Evolutionary conservation across 106 monocot species (phyloP).

Genomic region (Apostasia ramifera): DNA sequence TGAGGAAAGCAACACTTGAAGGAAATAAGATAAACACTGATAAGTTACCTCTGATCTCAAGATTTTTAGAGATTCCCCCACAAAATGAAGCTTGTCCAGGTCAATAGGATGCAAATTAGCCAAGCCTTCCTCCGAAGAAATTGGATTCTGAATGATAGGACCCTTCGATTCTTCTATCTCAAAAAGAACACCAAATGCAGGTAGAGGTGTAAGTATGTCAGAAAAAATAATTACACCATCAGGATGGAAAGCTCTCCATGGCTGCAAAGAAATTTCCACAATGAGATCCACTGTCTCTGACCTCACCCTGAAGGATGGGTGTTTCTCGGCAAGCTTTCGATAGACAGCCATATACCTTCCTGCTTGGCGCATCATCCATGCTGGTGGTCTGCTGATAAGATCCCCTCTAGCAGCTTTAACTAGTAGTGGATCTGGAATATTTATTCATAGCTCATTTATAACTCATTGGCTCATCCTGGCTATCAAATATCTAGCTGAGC

Average conservation of each 20-base stretch:
- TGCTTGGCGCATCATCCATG: conserved; percentile 99
- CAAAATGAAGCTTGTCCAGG: conserved; percentile 80
- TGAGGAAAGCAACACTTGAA: not conserved
- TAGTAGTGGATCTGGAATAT: conserved; percentile 66
- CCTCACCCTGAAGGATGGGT: conserved; percentile 88
- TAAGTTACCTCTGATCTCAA: conserved; percentile 67
- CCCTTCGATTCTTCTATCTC: conserved; percentile 87
- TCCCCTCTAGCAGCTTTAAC: conserved; percentile 83
- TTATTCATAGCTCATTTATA: not conserved
- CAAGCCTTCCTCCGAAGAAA: conserved; percentile 52
- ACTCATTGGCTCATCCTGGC: not conserved
- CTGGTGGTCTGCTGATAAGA: conserved; percentile 55
- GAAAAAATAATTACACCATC: conserved; percentile 97
- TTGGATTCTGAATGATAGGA: conserved; percentile 69
- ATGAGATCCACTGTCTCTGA: conserved; percentile 91
- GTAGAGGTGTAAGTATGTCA: conserved; percentile 91
- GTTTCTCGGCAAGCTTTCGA: conserved; percentile 67
- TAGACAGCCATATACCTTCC: conserved; percentile 95
- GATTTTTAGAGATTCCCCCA: conserved; percentile 75
- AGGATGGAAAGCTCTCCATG: conserved; percentile 79
- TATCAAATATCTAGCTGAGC: not conserved
- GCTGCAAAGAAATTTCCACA: conserved; percentile 98
- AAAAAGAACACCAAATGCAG: conserved; percentile 91
- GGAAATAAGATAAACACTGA: not conserved
- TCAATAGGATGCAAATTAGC: conserved; percentile 66